Base-by-base conservation (phyloP, 768 basidiomycete species). In the Tremella yokohamensis region DNA sequence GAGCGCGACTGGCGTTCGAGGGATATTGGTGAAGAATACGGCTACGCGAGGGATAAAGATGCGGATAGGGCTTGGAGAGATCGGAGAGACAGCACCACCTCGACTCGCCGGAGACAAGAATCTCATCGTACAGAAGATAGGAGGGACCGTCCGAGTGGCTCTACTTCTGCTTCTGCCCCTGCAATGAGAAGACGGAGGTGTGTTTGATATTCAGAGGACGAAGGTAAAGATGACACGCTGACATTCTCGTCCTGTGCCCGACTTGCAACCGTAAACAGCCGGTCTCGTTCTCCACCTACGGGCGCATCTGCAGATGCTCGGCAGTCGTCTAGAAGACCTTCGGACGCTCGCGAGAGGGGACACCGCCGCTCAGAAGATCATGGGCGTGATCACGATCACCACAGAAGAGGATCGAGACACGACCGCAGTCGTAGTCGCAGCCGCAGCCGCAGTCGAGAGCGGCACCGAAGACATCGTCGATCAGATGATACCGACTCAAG, bases 1-100 rank as follows among this genome's bases (percentile, higher is more conserved):
- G 42, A 45, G n/a, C 42, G 42, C n/a, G 42, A 45, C 22, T 45
- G 42, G 42, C n/a, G 42, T 8, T 45, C 42, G n/a, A n/a, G 42
- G n/a, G n/a, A n/a, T 15, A 4, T 6, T 18, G n/a, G 6, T 6
- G 42, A 45, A 45, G 42, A 45, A 16, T 34, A 34, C 29, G 42
- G 42, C 4, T 45, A 45, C 22, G 42, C n/a, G 8, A 45, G 42
- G 42, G 15, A 45, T 15, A 45, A 45, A 45, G 22, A 45, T 4
- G 42, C 42, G 6, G 42, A 45, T 16, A 18, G n/a, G n/a, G 42
- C n/a, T 8, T 45, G 42, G 42, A 6, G 22, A 45, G n/a, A n/a
- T 15, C n/a, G 42, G 42, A 45, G 42, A 45, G 42, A 45, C 22
- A 45, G 22, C n/a, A n/a, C n/a, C n/a, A n/a, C n/a, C 42, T n/a